Evolutionary conservation across 2,329 filamentous ascomycete species (phyloP).

Genomic region (Fusarium neocosmosporiellum): DNA sequence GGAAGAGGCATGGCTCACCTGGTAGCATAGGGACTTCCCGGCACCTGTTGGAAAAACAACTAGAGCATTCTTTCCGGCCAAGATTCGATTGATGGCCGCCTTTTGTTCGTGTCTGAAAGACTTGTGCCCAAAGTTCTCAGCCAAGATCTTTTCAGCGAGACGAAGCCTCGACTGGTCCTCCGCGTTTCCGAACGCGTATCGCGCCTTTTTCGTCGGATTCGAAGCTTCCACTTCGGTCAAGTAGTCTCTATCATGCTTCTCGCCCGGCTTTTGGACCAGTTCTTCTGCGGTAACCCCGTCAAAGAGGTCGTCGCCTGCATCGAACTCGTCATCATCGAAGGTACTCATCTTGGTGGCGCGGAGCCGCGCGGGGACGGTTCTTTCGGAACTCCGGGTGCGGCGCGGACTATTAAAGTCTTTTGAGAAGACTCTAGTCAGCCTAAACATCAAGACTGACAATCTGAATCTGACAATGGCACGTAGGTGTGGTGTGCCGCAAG

Average conservation of each 20-base stretch:
- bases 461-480: background rate
- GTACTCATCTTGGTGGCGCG: background rate
- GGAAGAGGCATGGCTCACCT: constrained; percentile 44
- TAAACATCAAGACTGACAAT: background rate
- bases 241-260: constrained; percentile 22
- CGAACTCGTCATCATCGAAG: constrained; percentile 37
- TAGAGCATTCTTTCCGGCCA: constrained; percentile 55
- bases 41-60: constrained; percentile 61
- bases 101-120: constrained; percentile 59
- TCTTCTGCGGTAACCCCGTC: constrained; percentile 31
- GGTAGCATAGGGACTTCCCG: constrained; percentile 63
- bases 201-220: constrained; percentile 22
- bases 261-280: constrained; percentile 1
- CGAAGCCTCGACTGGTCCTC: constrained; percentile 7
- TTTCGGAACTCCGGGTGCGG: background rate
- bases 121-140: constrained; percentile 52
- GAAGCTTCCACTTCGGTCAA: background rate
- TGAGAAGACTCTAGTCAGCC: background rate
- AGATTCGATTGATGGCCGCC: constrained; percentile 51
- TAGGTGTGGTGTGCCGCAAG: background rate
- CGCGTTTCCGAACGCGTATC: background rate
- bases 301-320: constrained; percentile 44
- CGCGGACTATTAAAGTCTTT: background rate
- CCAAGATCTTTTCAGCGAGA: constrained; percentile 47
- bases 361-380: background rate